Percentiles rank a stretch among this genome's conserved stretches.
phyloP scores from a whole-genome alignment of 257 asterid species.

The Echites panduratus region DNA sequence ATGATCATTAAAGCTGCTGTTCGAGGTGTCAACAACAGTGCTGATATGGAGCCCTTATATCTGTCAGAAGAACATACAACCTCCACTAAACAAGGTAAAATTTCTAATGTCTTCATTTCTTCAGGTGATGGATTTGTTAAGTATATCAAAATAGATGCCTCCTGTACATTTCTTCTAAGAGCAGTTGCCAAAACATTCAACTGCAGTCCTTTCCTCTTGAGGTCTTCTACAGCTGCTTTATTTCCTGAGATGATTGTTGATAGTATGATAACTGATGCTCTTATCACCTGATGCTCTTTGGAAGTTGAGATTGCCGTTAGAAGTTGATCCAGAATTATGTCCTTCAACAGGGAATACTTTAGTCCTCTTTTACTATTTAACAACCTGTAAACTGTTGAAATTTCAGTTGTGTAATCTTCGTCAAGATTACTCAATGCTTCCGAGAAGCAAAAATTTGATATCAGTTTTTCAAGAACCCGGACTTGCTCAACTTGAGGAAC shows the following conservation, averaged over 20 bases:
- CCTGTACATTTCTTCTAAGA: constrained; percentile 68
- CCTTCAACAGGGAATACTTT: constrained; percentile 69
- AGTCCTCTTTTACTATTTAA: constrained; percentile 54
- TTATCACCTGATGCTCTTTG: constrained; percentile 55
- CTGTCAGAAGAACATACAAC: constrained; percentile 62
- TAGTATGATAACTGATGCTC: constrained; percentile 65
- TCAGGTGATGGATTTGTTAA: constrained; percentile 71
- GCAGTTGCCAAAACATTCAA: constrained; percentile 73
- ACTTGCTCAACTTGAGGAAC: constrained; percentile 38
- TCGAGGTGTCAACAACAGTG: constrained; percentile 57
- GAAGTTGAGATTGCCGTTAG: constrained; percentile 67
- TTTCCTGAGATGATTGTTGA: constrained; percentile 59
- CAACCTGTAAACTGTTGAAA: constrained; percentile 56
- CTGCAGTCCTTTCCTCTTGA: constrained; percentile 69
- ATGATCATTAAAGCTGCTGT: constrained; percentile 84
- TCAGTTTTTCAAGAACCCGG: constrained; percentile 55
- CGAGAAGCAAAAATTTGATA: constrained; percentile 67
- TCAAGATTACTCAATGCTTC: constrained; percentile 41
- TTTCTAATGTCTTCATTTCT: constrained; percentile 68
- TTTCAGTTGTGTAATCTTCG: constrained; percentile 56
- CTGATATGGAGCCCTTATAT: constrained; percentile 35
- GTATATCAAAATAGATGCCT: constrained; percentile 72
- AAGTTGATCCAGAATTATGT: constrained; percentile 71
- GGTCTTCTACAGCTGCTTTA: constrained; percentile 52
- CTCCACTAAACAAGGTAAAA: constrained; percentile 73